These are phyloP conservation scores for Beauveria sp. DNA, from an alignment of 2,329 filamentous ascomycete species.

Conservation along the genomic window DNA sequence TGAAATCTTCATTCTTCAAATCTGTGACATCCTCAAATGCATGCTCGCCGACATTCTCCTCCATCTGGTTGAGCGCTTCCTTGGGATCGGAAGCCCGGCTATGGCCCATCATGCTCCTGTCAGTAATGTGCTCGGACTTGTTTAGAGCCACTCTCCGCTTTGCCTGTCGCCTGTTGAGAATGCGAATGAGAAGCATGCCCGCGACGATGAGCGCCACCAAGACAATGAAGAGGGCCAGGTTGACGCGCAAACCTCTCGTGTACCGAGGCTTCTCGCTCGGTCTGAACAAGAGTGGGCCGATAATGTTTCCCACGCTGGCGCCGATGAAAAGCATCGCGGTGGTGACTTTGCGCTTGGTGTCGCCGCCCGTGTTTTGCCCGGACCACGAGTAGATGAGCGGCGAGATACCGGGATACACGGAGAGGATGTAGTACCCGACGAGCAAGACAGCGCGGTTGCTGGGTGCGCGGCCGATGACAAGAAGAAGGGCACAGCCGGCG, in stretches of 20 bases:
- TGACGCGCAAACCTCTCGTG: constrained; percentile 47
- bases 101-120: constrained; percentile 42
- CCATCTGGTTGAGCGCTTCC: constrained; percentile 16
- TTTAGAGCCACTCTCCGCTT: constrained; percentile 26
- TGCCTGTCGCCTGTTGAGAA: constrained; percentile 44
- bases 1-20: constrained; percentile 53
- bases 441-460: constrained; percentile 42
- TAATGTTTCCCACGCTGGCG: constrained; percentile 54
- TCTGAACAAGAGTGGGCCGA: constrained; percentile 54
- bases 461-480: constrained; percentile 38
- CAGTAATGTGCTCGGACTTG: constrained; percentile 42
- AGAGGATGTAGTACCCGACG: constrained; percentile 52
- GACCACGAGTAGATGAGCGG: constrained; percentile 51
- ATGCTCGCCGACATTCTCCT: constrained; percentile 31
- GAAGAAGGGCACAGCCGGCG: constrained; percentile 45
- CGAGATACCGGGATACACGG: constrained; percentile 48
- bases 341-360: constrained; percentile 60
- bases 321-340: constrained; percentile 55
- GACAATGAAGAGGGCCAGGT: constrained; percentile 51
- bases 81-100: constrained; percentile 23
- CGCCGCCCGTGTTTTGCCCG: constrained; percentile 53
- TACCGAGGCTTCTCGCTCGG: constrained; percentile 52
- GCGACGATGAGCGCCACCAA: constrained; percentile 39
- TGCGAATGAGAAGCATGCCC: constrained; percentile 29
- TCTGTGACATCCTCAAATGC: constrained; percentile 45